Base-by-base conservation (phyloP, 768 basidiomycete genomes). In the Phylloporus sp. region DNA sequence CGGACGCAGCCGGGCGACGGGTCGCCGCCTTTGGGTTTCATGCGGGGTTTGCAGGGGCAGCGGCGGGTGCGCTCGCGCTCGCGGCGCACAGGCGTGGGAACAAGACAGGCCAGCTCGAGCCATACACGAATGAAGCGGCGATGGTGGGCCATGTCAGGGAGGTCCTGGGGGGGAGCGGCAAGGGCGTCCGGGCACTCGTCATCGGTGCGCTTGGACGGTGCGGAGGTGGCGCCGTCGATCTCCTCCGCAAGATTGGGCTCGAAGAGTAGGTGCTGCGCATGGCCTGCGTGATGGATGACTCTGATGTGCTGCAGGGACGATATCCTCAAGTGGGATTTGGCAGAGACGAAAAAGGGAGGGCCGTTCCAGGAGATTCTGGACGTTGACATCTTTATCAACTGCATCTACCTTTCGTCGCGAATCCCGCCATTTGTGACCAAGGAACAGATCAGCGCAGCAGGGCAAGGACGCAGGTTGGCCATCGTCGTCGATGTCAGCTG, bases 21-120 rank as follows among this genome's bases (percentile, higher is more conserved):
- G 94, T 99, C 31, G 95, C 97, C 15, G 97, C 97, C 0, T 99
- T 99, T 63, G 97, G 97, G 7, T 99, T 87, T 75, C 91, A 98
- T 68, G 97, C 97, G 12, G 97, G 97, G 5, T 99, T 97, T 62
- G 94, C 95, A n/a, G 97, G 97, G 15, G 92, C 94, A 10, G 95
- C 94, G 6, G 93, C 90, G 0, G 87, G 90, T 20, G 90, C 89
- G 8, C 79, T 98, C 24, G 92, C 91, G 3, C 68, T 84, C 29
- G 89, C 86, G 2, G 77, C 87, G 20, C 80, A 86, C 47, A 76
- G 77, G 56, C n/a, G n/a, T n/a, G 73, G 78, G 41, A 84, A 82
- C 2, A 68, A 80, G 60, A 70, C 70, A 5, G 90, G 87, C 5
- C 72, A 68, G 24, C 72, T 98, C 56, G 78, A 85, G 56, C 91